Evolutionary conservation across 2,329 filamentous ascomycete species (phyloP).

Genomic region (Aphanocladium album): DNA sequence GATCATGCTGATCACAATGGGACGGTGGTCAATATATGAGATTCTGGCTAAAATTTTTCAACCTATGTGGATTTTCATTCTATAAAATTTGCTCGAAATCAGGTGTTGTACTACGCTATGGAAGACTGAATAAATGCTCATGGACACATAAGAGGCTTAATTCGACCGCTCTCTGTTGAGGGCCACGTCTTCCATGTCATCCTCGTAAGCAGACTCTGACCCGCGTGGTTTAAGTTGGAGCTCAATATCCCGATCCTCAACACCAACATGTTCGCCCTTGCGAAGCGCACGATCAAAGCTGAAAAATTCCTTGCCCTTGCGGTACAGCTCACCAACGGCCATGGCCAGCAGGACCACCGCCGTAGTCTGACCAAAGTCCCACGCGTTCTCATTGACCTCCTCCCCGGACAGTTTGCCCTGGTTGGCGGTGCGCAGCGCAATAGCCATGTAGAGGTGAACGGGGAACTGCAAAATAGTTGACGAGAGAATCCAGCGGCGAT

Average conservation of each 20-base stretch:
- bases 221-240: background rate
- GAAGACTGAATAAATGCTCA: background rate
- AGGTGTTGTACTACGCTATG: background rate
- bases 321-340: background rate
- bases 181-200: background rate
- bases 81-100: background rate
- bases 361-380: slow-evolving; percentile 30
- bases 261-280: background rate
- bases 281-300: background rate
- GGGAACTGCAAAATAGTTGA: slow-evolving; percentile 25
- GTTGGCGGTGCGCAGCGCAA: slow-evolving; percentile 26
- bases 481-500: slow-evolving; percentile 20
- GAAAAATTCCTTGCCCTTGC: background rate
- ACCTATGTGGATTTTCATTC: background rate
- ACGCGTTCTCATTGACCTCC: slow-evolving; percentile 21
- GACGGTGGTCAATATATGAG: background rate
- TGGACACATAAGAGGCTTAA: background rate
- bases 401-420: slow-evolving; percentile 16
- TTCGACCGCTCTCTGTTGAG: background rate
- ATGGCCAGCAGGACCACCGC: slow-evolving; percentile 16
- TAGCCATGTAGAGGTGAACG: slow-evolving; percentile 28
- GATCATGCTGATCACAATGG: background rate
- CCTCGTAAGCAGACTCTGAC: background rate
- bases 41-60: background rate
- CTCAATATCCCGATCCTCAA: background rate